Evolutionary conservation across 139 green algal genomes (phyloP).

Genomic region (Ettlia oleoabundans): DNA sequence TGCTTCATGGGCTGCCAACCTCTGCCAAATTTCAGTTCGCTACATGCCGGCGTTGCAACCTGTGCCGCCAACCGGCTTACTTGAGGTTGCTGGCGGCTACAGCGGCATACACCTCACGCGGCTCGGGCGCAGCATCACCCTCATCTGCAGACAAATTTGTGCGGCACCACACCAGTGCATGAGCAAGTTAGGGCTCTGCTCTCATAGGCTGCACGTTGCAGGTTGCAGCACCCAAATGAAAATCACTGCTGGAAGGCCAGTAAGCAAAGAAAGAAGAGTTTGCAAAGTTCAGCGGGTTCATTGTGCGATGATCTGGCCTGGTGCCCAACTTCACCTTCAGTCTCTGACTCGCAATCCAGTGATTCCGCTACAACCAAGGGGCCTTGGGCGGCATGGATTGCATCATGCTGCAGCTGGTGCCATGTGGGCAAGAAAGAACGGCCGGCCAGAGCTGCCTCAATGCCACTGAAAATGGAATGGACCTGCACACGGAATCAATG

Average conservation of each 20-base stretch:
- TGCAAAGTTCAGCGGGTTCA: too few relatives aligned
- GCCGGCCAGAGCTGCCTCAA: conserved; percentile 12
- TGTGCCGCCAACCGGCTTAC: neutral
- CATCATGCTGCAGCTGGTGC: neutral
- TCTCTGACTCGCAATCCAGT: neutral
- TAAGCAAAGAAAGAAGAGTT: too few relatives aligned
- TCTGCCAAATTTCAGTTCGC: too few relatives aligned
- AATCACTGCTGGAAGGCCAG: too few relatives aligned
- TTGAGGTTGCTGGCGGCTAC: neutral
- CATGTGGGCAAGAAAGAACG: conserved; percentile 22
- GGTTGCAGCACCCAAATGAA: too few relatives aligned
- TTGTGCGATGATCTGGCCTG: too few relatives aligned
- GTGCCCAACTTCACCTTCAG: too few relatives aligned
- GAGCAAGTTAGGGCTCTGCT: neutral
- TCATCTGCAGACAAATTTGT: conserved; percentile 3
- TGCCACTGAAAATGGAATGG: conserved; percentile 8
- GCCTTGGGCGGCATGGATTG: neutral
- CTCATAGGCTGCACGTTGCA: neutral
- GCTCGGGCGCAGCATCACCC: conserved; percentile 7
- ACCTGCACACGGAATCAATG: neutral
- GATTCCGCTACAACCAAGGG: conserved; percentile 10
- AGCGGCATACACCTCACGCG: conserved; percentile 21
- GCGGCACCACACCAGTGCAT: neutral
- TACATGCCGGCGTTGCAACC: neutral
- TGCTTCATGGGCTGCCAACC: neutral